These are phyloP conservation scores for Lipomyces spencermartinsiae DNA, from an alignment of 805 yeast species.

Conservation along the genomic window DNA sequence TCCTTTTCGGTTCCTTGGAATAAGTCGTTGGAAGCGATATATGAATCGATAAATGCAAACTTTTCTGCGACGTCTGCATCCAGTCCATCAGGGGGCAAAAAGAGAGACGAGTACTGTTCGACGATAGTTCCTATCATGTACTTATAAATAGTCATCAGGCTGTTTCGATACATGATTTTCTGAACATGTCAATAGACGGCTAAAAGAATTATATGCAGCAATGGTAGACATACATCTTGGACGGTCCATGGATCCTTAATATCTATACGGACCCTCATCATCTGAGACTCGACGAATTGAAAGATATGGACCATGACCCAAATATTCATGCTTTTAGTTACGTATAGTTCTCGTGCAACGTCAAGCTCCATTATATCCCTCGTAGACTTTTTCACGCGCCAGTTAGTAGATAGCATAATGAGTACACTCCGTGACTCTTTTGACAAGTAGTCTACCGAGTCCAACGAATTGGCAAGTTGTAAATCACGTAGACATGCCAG, in stretches of 20 bases:
- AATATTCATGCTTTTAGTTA: constrained; percentile 1
- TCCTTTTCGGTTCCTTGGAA: constrained; percentile 20
- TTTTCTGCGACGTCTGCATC: not conserved
- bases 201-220: not conserved
- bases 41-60: constrained; percentile 22
- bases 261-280: not conserved
- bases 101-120: not conserved
- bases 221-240: constrained; percentile 14
- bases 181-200: not conserved
- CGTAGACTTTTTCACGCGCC: constrained; percentile 64
- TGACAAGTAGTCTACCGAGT: constrained; percentile 46
- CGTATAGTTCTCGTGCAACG: constrained; percentile 53
- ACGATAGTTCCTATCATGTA: constrained; percentile 2
- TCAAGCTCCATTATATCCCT: constrained; percentile 58
- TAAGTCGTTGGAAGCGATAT: constrained; percentile 16
- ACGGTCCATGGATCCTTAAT: constrained; percentile 20
- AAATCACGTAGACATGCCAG: constrained; percentile 26
- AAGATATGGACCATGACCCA: not conserved
- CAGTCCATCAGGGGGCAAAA: not conserved
- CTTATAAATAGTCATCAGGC: constrained; percentile 16
- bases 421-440: constrained; percentile 55
- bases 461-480: not conserved
- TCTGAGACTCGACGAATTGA: constrained; percentile 10
- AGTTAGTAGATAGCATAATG: constrained; percentile 55
- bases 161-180: constrained; percentile 15